Percentiles rank a stretch among this genome's conserved stretches.
phyloP scores from a whole-genome alignment of 2,329 filamentous ascomycete genomes.

The Penicillium brevicompactum region DNA sequence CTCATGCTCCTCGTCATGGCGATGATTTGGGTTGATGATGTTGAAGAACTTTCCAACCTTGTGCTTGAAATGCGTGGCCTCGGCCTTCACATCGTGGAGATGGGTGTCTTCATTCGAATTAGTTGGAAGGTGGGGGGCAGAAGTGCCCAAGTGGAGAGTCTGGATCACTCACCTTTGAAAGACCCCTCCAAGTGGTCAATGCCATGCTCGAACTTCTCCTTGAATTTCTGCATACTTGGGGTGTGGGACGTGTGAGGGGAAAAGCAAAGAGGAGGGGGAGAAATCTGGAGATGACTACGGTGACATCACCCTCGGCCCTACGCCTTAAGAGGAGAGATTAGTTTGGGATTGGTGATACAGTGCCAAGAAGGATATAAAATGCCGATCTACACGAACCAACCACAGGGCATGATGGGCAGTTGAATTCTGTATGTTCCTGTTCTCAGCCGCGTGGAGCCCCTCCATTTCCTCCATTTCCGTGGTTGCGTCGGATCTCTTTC shows the following conservation, averaged over 20 bases:
- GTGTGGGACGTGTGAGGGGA: background rate
- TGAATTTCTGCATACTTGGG: slow-evolving; percentile 30
- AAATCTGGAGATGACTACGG: slow-evolving; percentile 5
- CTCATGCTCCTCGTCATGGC: slow-evolving; percentile 93
- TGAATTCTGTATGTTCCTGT: background rate
- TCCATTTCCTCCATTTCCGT: background rate
- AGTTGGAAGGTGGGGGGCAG: background rate
- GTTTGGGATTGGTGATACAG: background rate
- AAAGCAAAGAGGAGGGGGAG: background rate
- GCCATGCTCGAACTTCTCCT: slow-evolving; percentile 23
- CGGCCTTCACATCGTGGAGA: slow-evolving; percentile 49
- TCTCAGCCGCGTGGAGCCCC: slow-evolving; percentile 5
- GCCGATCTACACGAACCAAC: background rate
- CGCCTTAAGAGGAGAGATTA: background rate
- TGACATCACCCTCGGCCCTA: slow-evolving; percentile 19
- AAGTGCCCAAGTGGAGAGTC: background rate
- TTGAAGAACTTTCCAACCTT: slow-evolving; percentile 67
- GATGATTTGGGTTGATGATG: slow-evolving; percentile 80
- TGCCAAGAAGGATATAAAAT: slow-evolving; percentile 4
- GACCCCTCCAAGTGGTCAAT: slow-evolving; percentile 28
- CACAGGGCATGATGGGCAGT: background rate
- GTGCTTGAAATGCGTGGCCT: slow-evolving; percentile 61
- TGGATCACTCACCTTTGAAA: slow-evolving; percentile 26
- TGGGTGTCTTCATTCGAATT: slow-evolving; percentile 31
- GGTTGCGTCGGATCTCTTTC: background rate